Evolutionary conservation across 306 rosid genomes (phyloP), one percentile per base, ranked within the genome.

Genomic region (Argentina anserina): DNA sequence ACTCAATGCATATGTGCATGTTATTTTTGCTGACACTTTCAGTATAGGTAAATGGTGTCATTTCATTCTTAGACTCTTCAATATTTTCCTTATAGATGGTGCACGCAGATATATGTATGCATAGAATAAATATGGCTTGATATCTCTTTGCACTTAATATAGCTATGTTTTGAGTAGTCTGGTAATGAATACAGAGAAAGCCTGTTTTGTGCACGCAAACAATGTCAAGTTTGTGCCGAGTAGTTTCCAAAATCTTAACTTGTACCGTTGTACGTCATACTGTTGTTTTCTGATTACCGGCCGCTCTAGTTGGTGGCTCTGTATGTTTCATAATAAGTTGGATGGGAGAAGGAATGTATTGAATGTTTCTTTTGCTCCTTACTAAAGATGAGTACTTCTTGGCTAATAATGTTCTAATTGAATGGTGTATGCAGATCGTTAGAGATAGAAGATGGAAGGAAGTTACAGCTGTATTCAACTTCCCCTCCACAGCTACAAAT

Each of bases 401-500:
- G 29, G 21, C 39, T 67, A 12, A 72, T 82, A 20, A 31, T 65
- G 62, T 65, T 75, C 59, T 56, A 43, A 49, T 71, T 42, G 55
- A 72, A 65, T 59, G 78, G 72, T 67, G 28, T 68, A 78, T 64
- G 72, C 91, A 94, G 98, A 82, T 94, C 71, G 77, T 88, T 55
- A 80, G 74, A 64, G 98, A 94, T 41, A 86, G 87, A 77, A 85
- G 78, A 82, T 94, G 98, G 98, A 94, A 94, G 85, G 95, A 91
- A n/a, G 87, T 94, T 61, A 89, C 98, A 1, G 77, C 88, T 25
- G 87, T 80, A 62, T 94, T 94, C 82, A 89, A 91, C 81, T 94
- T 94, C 74, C 98, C 98, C 28, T 89, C 97, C 13, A 94, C 98
- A 3, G 97, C 98, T 36, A 91, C 98, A 21, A 91, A 94, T 79